Conservation (phyloP, 352 stramenopile species). For the Globisporangium alternatum region DNA sequence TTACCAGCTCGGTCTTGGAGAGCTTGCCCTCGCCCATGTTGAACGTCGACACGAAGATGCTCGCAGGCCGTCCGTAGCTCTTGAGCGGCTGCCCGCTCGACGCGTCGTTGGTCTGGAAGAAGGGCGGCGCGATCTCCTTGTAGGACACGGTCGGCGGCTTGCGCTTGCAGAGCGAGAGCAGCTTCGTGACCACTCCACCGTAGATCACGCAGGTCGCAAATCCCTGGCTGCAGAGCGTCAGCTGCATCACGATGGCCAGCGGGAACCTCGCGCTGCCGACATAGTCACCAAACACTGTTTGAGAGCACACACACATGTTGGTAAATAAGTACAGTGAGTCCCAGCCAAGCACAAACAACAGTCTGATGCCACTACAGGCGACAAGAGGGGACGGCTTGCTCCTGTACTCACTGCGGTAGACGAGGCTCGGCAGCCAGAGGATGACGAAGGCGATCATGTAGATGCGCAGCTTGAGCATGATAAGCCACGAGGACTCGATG, state of each 20-base stretch:
- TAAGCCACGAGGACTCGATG: constrained; percentile 56
- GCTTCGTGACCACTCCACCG: constrained; percentile 40
- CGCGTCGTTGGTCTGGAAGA: constrained; percentile 22
- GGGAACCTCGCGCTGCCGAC: constrained; percentile 43
- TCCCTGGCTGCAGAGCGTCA: constrained; percentile 57
- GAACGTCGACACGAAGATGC: constrained; percentile 82
- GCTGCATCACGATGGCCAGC: constrained; percentile 63
- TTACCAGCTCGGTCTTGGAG: constrained; percentile 39
- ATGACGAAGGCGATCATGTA: constrained; percentile 74
- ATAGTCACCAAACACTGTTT: constrained; percentile 42
- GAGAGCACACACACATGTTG: constrained; percentile 2
- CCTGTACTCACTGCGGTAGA: constrained; percentile 53
- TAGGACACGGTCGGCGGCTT: constrained; percentile 21
- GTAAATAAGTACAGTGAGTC: neutral
- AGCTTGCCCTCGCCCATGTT: constrained; percentile 80
- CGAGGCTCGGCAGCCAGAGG: constrained; percentile 57
- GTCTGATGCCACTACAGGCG: neutral
- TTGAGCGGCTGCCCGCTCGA: constrained; percentile 19
- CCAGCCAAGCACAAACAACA: neutral
- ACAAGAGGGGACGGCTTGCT: neutral
- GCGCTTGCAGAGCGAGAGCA: constrained; percentile 30
- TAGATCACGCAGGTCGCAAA: constrained; percentile 70
- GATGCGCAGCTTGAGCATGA: constrained; percentile 60
- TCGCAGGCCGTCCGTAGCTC: constrained; percentile 44
- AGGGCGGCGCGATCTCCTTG: constrained; percentile 35